Conservation (phyloP, 148 eudicot species). For the Vaccinium darrowii region DNA sequence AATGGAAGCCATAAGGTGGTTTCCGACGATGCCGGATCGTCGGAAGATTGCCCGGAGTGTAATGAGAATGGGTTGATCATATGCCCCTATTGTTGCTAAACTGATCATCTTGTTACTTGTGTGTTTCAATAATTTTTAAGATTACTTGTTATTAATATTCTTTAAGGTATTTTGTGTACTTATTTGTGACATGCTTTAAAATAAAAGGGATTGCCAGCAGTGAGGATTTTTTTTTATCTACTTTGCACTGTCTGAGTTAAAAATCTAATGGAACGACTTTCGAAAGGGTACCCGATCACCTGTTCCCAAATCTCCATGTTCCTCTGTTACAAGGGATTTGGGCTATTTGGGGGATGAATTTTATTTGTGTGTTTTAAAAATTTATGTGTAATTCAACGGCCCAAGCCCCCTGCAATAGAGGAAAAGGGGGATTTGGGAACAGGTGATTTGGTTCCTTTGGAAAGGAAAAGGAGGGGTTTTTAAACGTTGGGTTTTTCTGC, state of each 20-base stretch:
- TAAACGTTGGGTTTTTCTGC: background rate
- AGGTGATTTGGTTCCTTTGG: background rate
- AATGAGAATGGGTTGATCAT: constrained; percentile 90
- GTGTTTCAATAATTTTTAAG: background rate
- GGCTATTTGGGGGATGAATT: too few species aligned
- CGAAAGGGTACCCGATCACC: too few species aligned
- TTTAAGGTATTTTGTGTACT: background rate
- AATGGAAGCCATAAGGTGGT: constrained; percentile 66
- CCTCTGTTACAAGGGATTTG: too few species aligned
- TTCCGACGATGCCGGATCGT: constrained; percentile 6
- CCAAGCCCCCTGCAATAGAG: too few species aligned
- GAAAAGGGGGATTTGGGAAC: too few species aligned
- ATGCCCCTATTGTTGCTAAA: constrained; percentile 65
- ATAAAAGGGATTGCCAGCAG: background rate
- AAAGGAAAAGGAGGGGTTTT: background rate
- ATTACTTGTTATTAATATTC: background rate
- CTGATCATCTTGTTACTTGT: background rate
- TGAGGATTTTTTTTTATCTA: background rate
- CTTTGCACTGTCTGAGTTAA: background rate
- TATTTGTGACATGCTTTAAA: background rate
- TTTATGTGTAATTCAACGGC: too few species aligned
- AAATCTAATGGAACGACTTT: background rate
- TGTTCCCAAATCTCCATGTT: too few species aligned
- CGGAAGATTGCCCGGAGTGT: constrained; percentile 59
- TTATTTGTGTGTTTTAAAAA: too few species aligned